Base-by-base conservation (phyloP, 805 yeast genomes). In the Pichia cabralensis region DNA sequence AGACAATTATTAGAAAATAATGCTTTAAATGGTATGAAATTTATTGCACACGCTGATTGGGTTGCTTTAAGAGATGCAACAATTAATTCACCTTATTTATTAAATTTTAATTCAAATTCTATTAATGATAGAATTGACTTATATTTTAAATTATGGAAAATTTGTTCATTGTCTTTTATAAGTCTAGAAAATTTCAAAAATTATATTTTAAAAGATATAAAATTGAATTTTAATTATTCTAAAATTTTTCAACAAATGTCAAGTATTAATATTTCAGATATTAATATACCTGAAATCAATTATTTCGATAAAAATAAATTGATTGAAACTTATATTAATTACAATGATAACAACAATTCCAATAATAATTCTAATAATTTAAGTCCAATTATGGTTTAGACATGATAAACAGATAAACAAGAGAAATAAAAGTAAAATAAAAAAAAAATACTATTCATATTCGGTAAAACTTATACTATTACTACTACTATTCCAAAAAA, bases 11-110 rank as follows among this genome's bases (percentile, higher is more conserved):
- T 58, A 23, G 38, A 42, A 26, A 67, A 72, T 43, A 75, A 77
- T 39, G 70, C 67, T 22, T 57, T 56, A 30, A 66, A 64, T 33
- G 74, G 75, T 9, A 72, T 70, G 56, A 59, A 56, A 26, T 79
- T 76, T 50, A 76, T 81, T 45, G 86, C 89, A 6, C 76, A 74
- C 52, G 89, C 92, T 9, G 89, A 80, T 58, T 81, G 89, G 89
- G 79, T 83, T 26, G 80, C 89, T 3, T 56, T 82, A 38, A 73
- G 88, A 60, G 86, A 78, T 53, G 83, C 89, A 15, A 81, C 92
- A 6, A 62, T 74, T 28, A 59, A 61, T 39, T 65, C 77, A 4
- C 52, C 48, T 28, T 53, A 51, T 17, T 59, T 53, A 31, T 43
- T 50, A 25, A 55, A 35, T 10, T 51, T 55, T 35, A 35, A 33